Evolutionary conservation across 2,329 filamentous ascomycete genomes (phyloP), one percentile per base, ranked within the genome.

Genomic region (Fusarium fracticaudum): DNA sequence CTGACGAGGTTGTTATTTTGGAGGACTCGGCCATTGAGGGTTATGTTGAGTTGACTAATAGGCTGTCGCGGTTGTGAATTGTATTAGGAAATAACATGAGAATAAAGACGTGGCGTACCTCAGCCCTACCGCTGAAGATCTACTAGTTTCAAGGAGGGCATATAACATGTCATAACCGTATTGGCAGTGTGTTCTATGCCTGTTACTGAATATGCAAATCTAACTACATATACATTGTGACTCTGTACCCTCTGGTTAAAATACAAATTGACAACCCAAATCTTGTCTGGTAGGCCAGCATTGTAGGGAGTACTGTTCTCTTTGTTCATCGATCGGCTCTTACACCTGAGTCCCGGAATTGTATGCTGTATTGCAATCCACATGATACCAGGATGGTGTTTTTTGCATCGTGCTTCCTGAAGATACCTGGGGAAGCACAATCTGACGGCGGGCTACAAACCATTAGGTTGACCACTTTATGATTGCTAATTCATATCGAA

Each of bases 51-150:
- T 31, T 31, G 24, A 26, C 14, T 26, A 38, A 37, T 59, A n/a
- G 44, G 22, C 33, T 40, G 20, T 55, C 29, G 48, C 50, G 18
- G 24, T 43, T 12, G 13, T 44, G n/a, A 40, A 26, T 35, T 35
- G n/a, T 8, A 9, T 12, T 29, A 12, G 66, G 57, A 50, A 67
- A 69, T 64, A 69, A 69, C 55, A 45, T 57, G 48, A 69, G 8
- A 69, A 55, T 69, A 69, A 50, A 55, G 43, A 18, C 8, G n/a
- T 45, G 17, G 18, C 31, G 14, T 29, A 33, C 13, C 33, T 69
- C 48, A 69, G 43, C 43, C 66, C 58, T 55, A 35, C 22, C 14
- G 15, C 31, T 26, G n/a, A 33, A 50, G 20, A 37, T 35, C 24
- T 41, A 55, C 24, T 33, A 17, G 15, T 44, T 53, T 60, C 51